A percentile compares a stretch with the other conserved stretches of the same genome.
These are phyloP conservation scores for Mycena rosella DNA, from an alignment of 768 basidiomycete genomes.

Conservation along the genomic window DNA sequence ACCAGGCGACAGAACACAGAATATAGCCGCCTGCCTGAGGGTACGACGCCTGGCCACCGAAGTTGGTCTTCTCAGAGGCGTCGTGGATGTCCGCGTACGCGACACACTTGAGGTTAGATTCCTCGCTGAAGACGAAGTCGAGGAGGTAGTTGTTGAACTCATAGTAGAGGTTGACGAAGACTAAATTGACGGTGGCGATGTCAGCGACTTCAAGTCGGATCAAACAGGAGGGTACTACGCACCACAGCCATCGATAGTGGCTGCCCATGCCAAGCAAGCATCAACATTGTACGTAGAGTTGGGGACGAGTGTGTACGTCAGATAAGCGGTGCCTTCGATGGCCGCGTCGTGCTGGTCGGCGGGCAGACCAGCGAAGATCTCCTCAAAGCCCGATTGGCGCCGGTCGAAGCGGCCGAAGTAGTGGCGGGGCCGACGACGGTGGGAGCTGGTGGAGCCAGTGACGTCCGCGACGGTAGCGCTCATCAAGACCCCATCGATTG, in stretches of 20 bases:
- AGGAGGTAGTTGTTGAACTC: conserved; percentile 60
- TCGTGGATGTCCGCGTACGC: conserved; percentile 58
- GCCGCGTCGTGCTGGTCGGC: conserved; percentile 47
- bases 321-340: conserved; percentile 62
- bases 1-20: background rate
- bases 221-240: conserved; percentile 33
- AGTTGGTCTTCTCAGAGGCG: conserved; percentile 59
- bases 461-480: background rate
- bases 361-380: conserved; percentile 8
- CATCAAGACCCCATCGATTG: background rate
- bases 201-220: background rate
- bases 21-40: conserved; percentile 32
- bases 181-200: conserved; percentile 38
- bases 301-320: conserved; percentile 59
- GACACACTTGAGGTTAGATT: conserved; percentile 63
- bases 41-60: conserved; percentile 56
- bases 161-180: conserved; percentile 62
- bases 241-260: conserved; percentile 56
- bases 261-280: conserved; percentile 57
- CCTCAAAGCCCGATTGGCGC: conserved; percentile 10
- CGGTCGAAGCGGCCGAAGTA: conserved; percentile 1
- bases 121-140: conserved; percentile 51
- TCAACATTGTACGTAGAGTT: conserved; percentile 61
- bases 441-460: background rate
- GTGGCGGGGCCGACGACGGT: background rate